A percentile compares a stretch with the other conserved stretches of the same genome.
Evolutionary conservation across 2,329 filamentous ascomycete genomes (phyloP).

Genomic region (Fusarium napiforme): DNA sequence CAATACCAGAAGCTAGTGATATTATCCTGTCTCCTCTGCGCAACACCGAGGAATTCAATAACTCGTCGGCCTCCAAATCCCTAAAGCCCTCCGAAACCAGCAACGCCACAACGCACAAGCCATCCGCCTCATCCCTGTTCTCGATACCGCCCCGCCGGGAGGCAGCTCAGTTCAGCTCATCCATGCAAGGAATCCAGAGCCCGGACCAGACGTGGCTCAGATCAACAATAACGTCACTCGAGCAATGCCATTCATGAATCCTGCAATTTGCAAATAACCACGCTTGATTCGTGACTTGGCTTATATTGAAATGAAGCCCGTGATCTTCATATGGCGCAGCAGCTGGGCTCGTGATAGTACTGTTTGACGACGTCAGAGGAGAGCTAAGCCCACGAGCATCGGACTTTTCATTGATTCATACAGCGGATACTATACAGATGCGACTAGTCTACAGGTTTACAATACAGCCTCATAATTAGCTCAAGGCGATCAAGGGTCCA

Average conservation of each 20-base stretch:
- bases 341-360: slow-evolving; percentile 1
- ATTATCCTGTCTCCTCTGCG: not conserved
- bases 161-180: slow-evolving; percentile 21
- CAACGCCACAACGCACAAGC: slow-evolving; percentile 28
- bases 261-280: slow-evolving; percentile 18
- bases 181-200: slow-evolving; percentile 29
- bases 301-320: not conserved
- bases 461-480: slow-evolving; percentile 16
- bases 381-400: not conserved
- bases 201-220: slow-evolving; percentile 33
- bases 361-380: slow-evolving; percentile 8
- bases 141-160: slow-evolving; percentile 26
- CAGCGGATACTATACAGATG: slow-evolving; percentile 10
- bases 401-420: not conserved
- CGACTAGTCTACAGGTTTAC: slow-evolving; percentile 29
- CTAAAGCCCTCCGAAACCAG: slow-evolving; percentile 9
- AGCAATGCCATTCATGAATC: slow-evolving; percentile 27
- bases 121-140: slow-evolving; percentile 20
- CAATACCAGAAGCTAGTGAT: not conserved
- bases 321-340: slow-evolving; percentile 28
- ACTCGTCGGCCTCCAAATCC: not conserved
- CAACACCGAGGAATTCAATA: not conserved
- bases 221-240: slow-evolving; percentile 29
- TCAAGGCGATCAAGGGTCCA: slow-evolving; percentile 2
- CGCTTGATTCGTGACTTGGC: slow-evolving; percentile 21